A percentile compares a stretch with the other conserved stretches of the same genome.
These are phyloP conservation scores for Berberis thunbergii DNA, from an alignment of 164 flowering plant genomes.

Conservation along the genomic window DNA sequence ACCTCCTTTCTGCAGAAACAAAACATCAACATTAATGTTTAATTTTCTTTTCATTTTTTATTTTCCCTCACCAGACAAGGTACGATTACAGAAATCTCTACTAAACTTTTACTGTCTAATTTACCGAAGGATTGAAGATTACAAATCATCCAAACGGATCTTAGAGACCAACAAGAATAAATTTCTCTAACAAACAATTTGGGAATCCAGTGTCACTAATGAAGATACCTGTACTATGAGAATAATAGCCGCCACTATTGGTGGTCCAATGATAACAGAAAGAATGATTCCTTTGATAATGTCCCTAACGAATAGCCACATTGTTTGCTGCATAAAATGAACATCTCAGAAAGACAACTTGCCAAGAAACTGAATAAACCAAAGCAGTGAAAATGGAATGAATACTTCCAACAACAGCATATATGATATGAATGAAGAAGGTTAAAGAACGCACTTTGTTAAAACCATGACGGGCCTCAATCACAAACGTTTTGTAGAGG, in stretches of 20 bases:
- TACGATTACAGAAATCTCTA: too few relatives aligned
- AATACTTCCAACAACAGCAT: background rate
- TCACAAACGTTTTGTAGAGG: constrained; percentile 75
- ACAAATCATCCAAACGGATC: background rate
- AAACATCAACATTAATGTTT: constrained; percentile 5
- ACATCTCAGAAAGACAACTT: background rate
- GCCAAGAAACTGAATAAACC: background rate
- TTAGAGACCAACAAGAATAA: too few relatives aligned
- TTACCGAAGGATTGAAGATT: background rate
- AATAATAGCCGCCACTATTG: constrained; percentile 61
- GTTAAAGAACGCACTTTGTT: constrained; percentile 53
- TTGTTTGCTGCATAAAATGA: constrained; percentile 69
- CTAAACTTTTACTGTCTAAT: too few relatives aligned
- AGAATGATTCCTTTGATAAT: constrained; percentile 67
- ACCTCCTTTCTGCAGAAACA: constrained; percentile 81
- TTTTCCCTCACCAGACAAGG: too few relatives aligned
- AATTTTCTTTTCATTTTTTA: too few relatives aligned
- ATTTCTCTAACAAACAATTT: too few relatives aligned
- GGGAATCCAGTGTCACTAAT: background rate
- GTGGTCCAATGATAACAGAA: constrained; percentile 29
- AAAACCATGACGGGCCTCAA: constrained; percentile 97
- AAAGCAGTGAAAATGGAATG: background rate
- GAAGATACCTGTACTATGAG: constrained; percentile 75
- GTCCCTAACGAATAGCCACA: constrained; percentile 83
- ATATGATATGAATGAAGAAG: background rate